Evolutionary conservation across 768 basidiomycete genomes (phyloP).

Genomic region (Pulveroboletus sp.): DNA sequence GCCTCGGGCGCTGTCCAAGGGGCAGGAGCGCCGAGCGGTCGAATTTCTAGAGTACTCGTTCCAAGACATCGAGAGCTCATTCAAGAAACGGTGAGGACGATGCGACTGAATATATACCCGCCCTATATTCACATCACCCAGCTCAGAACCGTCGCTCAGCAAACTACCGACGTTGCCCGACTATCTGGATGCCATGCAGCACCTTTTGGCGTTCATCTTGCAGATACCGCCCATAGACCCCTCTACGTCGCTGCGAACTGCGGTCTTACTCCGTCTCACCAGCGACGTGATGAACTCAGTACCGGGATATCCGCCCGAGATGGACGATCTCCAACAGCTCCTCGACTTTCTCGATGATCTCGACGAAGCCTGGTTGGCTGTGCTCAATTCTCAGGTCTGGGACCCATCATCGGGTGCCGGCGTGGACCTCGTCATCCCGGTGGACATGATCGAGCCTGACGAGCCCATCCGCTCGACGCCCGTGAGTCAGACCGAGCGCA

Average conservation of each 20-base stretch:
- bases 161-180: slow-evolving; percentile 52
- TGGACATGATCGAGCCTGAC: slow-evolving; percentile 29
- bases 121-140: slow-evolving; percentile 7
- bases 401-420: slow-evolving; percentile 45
- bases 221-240: slow-evolving; percentile 74
- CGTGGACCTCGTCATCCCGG: slow-evolving; percentile 41
- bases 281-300: slow-evolving; percentile 60
- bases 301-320: slow-evolving; percentile 53
- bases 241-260: slow-evolving; percentile 61
- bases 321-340: slow-evolving; percentile 45
- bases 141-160: slow-evolving; percentile 37
- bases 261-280: slow-evolving; percentile 68
- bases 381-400: slow-evolving; percentile 65
- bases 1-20: slow-evolving; percentile 38
- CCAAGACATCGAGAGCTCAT: slow-evolving; percentile 61
- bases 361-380: slow-evolving; percentile 69
- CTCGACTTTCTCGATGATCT: slow-evolving; percentile 69
- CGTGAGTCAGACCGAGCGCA: slow-evolving; percentile 66
- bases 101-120: not conserved
- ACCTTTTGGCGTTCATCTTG: slow-evolving; percentile 57
- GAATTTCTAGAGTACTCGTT: slow-evolving; percentile 65
- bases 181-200: slow-evolving; percentile 57
- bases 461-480: slow-evolving; percentile 39
- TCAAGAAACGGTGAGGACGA: slow-evolving; percentile 64
- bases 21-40: slow-evolving; percentile 62